A percentile compares a stretch with the other conserved stretches of the same genome.
Conservation (phyloP, 495 filamentous ascomycete genomes). For the Aspergillus panamensis region DNA sequence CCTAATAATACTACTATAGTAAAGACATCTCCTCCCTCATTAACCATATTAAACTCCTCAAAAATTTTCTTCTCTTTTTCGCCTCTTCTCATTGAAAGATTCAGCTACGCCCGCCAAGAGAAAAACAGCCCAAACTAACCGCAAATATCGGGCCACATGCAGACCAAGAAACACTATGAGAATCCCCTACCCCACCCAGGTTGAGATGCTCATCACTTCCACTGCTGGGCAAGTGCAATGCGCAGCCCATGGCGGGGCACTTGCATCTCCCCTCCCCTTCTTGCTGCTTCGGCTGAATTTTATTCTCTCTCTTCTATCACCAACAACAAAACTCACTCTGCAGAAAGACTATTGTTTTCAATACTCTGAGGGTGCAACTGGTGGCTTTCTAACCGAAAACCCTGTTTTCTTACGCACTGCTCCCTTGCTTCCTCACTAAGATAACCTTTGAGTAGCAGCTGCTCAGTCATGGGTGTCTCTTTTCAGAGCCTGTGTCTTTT, state of each 20-base stretch:
- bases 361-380: background rate
- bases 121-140: background rate
- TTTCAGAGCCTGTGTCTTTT: constrained; percentile 35
- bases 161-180: constrained; percentile 1
- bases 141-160: background rate
- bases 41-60: too few species aligned
- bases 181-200: background rate
- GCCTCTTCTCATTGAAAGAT: too few species aligned
- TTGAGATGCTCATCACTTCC: constrained; percentile 4
- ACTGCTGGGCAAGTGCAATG: background rate
- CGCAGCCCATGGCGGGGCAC: constrained; percentile 14
- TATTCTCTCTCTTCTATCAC: background rate
- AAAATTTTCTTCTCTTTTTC: too few species aligned
- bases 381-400: background rate
- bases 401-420: background rate
- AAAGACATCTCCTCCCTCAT: too few species aligned
- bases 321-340: background rate
- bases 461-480: constrained; percentile 26
- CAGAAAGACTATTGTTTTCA: background rate
- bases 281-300: background rate
- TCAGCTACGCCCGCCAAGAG: background rate
- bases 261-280: constrained; percentile 8
- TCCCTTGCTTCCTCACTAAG: background rate
- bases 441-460: background rate
- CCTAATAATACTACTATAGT: too few species aligned